A percentile compares a stretch with the other conserved stretches of the same genome.
phyloP scores from a whole-genome alignment of 208 protist genomes.

The Acanthamoeba comandoni region DNA sequence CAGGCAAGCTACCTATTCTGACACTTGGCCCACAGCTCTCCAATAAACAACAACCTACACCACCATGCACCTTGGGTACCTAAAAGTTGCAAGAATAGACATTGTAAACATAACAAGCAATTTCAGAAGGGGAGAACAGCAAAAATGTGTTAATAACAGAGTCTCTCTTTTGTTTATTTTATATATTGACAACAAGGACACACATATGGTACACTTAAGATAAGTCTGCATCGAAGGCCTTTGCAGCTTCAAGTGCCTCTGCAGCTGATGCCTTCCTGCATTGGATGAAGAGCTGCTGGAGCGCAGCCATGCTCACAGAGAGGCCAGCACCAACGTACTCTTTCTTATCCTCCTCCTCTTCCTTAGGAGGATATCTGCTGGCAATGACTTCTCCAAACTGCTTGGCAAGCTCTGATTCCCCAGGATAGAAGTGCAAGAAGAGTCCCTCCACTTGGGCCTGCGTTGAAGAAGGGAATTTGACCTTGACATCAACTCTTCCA shows the following conservation, averaged over 20 bases:
- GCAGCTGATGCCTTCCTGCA: neutral
- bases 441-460: conserved; percentile 88
- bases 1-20: too few species aligned
- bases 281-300: conserved; percentile 53
- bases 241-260: conserved; percentile 23
- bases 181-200: too few species aligned
- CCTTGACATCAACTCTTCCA: conserved; percentile 94
- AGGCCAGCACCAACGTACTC: neutral
- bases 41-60: too few species aligned
- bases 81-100: too few species aligned
- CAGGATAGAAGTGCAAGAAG: conserved; percentile 91
- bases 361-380: neutral
- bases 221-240: neutral
- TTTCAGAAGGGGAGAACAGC: too few species aligned
- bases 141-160: too few species aligned
- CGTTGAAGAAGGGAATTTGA: conserved; percentile 90
- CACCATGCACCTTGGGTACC: too few species aligned
- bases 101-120: too few species aligned
- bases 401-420: conserved; percentile 4
- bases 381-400: conserved; percentile 40
- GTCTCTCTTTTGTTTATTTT: too few species aligned
- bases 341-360: neutral
- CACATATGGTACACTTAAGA: too few species aligned
- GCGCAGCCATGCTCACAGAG: conserved; percentile 41
- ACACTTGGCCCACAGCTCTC: too few species aligned